These are phyloP conservation scores for Glomus cerebriforme DNA, from an alignment of 192 early-diverging fungal genomes.

Conservation along the genomic window DNA sequence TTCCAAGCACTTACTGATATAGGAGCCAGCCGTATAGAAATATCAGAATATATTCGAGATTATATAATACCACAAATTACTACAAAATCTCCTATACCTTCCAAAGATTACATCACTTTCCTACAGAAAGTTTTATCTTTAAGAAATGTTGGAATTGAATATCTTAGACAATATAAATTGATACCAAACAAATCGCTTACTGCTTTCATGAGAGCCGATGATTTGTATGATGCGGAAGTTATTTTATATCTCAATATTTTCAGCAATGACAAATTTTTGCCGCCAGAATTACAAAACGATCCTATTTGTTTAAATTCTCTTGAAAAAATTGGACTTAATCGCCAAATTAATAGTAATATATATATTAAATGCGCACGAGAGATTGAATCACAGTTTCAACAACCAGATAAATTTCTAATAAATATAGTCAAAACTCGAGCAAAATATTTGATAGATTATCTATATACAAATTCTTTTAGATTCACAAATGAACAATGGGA, in stretches of 20 bases:
- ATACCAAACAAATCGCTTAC: constrained; percentile 11
- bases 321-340: background rate
- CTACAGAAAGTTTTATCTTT: background rate
- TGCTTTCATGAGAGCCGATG: background rate
- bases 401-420: background rate
- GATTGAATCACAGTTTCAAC: background rate
- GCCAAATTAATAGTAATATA: background rate
- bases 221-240: background rate
- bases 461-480: background rate
- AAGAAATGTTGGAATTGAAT: background rate
- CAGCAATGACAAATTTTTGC: background rate
- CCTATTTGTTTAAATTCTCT: background rate
- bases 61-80: background rate
- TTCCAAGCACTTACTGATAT: background rate
- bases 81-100: background rate
- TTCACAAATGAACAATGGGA: constrained; percentile 1
- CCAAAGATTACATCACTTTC: background rate
- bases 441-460: background rate
- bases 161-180: background rate
- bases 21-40: too few relatives aligned
- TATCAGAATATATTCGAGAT: background rate
- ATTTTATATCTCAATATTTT: background rate
- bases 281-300: background rate
- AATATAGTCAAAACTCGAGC: background rate
- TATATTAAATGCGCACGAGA: constrained; percentile 13